Conservation (phyloP, 2,329 filamentous ascomycete genomes). For the Talaromyces sp. region DNA sequence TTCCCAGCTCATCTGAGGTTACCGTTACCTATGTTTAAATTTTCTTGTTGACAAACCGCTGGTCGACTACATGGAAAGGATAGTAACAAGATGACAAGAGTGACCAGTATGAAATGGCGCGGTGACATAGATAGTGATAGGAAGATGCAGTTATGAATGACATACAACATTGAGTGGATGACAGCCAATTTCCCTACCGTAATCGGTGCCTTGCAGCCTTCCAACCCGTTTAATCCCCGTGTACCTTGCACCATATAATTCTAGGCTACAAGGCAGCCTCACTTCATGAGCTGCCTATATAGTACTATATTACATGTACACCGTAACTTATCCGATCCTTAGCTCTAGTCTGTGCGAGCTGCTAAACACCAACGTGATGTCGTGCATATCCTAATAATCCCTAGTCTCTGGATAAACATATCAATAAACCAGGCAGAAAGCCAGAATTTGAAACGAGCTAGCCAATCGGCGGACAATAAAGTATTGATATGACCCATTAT, state of each 20-base stretch:
- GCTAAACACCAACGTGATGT: slow-evolving; percentile 3
- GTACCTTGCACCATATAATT: background rate
- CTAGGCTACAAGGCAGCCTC: slow-evolving; percentile 5
- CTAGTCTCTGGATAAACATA: background rate
- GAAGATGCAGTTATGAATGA: background rate
- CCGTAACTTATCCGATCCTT: background rate
- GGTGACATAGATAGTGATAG: background rate
- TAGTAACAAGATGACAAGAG: too few species aligned
- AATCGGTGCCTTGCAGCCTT: background rate
- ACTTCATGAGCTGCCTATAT: background rate
- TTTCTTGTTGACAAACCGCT: background rate
- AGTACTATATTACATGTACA: background rate
- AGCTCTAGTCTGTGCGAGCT: slow-evolving; percentile 5
- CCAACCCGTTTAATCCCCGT: background rate
- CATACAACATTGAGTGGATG: background rate
- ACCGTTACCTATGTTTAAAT: slow-evolving; percentile 24
- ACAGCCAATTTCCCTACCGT: background rate
- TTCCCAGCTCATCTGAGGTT: slow-evolving; percentile 28
- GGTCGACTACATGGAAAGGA: background rate
- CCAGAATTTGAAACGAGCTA: background rate
- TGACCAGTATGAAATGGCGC: background rate
- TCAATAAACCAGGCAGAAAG: background rate
- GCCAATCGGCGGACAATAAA: slow-evolving; percentile 1
- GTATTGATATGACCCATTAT: background rate
- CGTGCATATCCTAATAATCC: background rate